Base-by-base conservation (phyloP, 192 early-diverging fungal species). In the Neocallimastix lanati region DNA sequence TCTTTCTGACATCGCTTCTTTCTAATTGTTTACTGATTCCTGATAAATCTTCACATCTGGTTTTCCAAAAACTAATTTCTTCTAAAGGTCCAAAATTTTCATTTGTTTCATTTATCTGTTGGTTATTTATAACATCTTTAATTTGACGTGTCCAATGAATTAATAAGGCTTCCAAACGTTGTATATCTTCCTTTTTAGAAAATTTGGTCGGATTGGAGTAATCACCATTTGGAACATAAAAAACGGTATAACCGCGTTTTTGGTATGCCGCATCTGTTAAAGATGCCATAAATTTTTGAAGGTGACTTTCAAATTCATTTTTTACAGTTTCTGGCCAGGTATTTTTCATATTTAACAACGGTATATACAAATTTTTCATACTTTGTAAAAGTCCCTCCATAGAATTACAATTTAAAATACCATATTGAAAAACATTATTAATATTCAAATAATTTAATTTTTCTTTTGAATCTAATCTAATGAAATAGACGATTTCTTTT, bases 101-200 rank as follows among this genome's bases (percentile, higher is more conserved):
- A 35, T 85, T 81, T 16, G 76, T 76, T 25, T 84, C 82, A 50
- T 28, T 83, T 81, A 78, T 86, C 81, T 91, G 89, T 78, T 91
- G 90, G 58, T 86, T 87, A 81, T 90, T 91, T 76, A 91, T 83
- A 77, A 91, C 90, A 38, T 91, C 90, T 80, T 91, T 91, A 79
- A 91, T 91, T 79, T 91, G 90, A 21, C 86, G 82, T 9, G 89
- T 91, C 90, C 90, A 91, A 82, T 91, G 90, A 29, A 91, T 84
- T 1, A 91, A 78, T 2, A 91, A 82, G 2, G 86, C 83, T 79
- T 91, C 90, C 14, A 90, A 81, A 1, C 90, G 82, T 78, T 91
- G 90, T 25, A 90, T 85, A 27, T 89, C 82, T 78, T 91, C 89
- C 79, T 90, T 90, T 37, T 87, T 87, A 9, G 86, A 85, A 76